Conservation (phyloP, 441 rosid genomes). For the Mallotus repandus region DNA sequence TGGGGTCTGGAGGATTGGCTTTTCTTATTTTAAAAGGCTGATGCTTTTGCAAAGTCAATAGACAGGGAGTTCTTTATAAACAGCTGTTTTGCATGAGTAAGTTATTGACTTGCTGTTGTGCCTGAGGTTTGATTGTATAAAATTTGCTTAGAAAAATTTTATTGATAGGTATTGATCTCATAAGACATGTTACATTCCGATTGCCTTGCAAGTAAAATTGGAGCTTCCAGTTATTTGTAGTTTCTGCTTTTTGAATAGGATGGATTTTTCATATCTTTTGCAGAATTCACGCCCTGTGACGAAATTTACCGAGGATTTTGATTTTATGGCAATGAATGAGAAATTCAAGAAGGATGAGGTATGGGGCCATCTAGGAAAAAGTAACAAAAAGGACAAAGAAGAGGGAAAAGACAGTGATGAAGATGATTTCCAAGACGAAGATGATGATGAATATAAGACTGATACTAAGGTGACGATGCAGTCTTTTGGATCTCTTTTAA, state of each 20-base stretch:
- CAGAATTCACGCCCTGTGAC: constrained; percentile 64
- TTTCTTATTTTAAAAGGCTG: background rate
- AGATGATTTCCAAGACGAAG: constrained; percentile 48
- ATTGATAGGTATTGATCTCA: background rate
- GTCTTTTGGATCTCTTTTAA: constrained; percentile 5
- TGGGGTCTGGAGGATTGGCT: too few species aligned
- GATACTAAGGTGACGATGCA: constrained; percentile 42
- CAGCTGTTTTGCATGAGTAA: background rate
- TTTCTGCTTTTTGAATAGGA: background rate
- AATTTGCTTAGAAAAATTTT: background rate
- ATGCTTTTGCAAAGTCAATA: background rate
- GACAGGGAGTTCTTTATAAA: background rate
- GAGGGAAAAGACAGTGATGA: constrained; percentile 51
- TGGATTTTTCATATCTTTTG: constrained; percentile 4
- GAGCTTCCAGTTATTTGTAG: background rate
- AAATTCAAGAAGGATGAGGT: constrained; percentile 95
- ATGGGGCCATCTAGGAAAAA: constrained; percentile 92
- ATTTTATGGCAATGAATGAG: constrained; percentile 88
- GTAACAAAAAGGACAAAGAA: constrained; percentile 51
- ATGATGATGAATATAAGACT: constrained; percentile 47
- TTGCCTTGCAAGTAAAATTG: background rate
- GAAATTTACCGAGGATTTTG: constrained; percentile 85
- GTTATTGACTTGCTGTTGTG: background rate
- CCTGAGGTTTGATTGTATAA: background rate
- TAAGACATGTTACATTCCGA: background rate